phyloP scores from a whole-genome alignment of 2,329 filamentous ascomycete genomes.

The Geosmithia putterillii region DNA sequence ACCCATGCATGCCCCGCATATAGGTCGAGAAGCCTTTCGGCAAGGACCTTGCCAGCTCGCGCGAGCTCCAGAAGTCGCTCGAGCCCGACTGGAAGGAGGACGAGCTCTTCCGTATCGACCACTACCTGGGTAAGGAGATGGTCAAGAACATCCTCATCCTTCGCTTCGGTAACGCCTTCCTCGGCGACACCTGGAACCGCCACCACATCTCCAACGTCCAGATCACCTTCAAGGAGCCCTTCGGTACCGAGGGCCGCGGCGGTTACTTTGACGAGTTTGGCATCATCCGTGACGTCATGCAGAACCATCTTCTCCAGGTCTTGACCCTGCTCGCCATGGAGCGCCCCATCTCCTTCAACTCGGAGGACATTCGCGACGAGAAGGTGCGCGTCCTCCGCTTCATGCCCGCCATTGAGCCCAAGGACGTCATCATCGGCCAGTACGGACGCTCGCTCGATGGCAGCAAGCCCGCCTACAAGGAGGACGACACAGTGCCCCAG shows the following conservation, averaged over 20 bases:
- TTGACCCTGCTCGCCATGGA: conserved; percentile 96
- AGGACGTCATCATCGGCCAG: conserved; percentile 99
- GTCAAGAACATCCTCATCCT: conserved; percentile 99
- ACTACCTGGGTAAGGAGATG: conserved; percentile 99
- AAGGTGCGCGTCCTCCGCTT: conserved; percentile 92
- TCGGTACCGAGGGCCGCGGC: conserved; percentile 93
- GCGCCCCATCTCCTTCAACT: conserved; percentile 92
- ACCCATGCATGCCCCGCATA: conserved; percentile 1
- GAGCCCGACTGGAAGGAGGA: conserved; percentile 98
- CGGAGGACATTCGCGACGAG: conserved; percentile 96
- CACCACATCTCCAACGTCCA: conserved; percentile 99
- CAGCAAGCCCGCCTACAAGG: conserved; percentile 94
- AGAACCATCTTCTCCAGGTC: conserved; percentile 96
- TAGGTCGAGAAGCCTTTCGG: conserved; percentile 99
- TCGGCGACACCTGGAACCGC: conserved; percentile 96
- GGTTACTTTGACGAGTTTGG: conserved; percentile 99
- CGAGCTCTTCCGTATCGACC: conserved; percentile 97
- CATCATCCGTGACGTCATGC: conserved; percentile 99
- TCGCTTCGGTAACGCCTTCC: conserved; percentile 96
- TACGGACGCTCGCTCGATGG: conserved; percentile 95
- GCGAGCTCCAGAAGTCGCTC: conserved; percentile 87
- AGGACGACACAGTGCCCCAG: conserved; percentile 96
- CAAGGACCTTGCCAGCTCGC: conserved; percentile 88
- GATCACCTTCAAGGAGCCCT: conserved; percentile 99
- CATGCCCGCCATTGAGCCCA: conserved; percentile 91